Evolutionary conservation across 2,329 filamentous ascomycete genomes (phyloP), one percentile per base, ranked within the genome.

Genomic region (Macrophomina tecta): DNA sequence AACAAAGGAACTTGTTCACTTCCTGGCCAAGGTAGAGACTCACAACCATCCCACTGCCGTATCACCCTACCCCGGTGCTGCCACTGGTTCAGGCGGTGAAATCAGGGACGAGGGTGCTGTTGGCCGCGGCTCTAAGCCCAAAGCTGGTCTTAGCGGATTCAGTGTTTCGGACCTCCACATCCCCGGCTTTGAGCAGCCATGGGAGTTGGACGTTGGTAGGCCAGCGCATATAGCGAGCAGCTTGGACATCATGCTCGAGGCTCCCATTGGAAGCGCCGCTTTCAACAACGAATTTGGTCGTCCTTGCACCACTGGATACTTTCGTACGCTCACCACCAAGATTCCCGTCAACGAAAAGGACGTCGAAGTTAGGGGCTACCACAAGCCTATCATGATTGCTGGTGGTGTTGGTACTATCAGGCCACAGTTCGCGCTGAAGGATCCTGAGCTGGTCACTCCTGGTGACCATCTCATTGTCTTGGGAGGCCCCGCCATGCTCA

Each of bases 221-320:
- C 95, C 95, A 4, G 86, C 88, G 52, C 95, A 99, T 80, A 95
- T 97, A 75, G 94, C 95, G 23, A 97, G 92, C 81, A 93, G 91
- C 80, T 83, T 97, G 45, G 94, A 98, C 76, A 98, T 99, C 72
- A 98, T 99, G 94, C 84, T 98, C 11, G 94, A 99, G 77, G 95
- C 93, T 0, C 95, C 95, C 0, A 95, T 99, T 72, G 95, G 95
- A 42, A 95, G 92, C 73, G 95, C 95, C 61, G 89, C 92, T 23
- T 98, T 97, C 84, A 98, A 98, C 83, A 99, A 99, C 76, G 95
- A 97, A 75, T 99, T 98, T 74, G 95, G 95, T 32, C 88, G 95
- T 45, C 94, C 95, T 42, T 93, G 90, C 75, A 90, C 96, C 12
- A 87, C 90, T 2, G 95, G 95, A 28, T 94, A 93, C 76, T 99